Evolutionary conservation across 1,139 yeast genomes (phyloP).

Genomic region (Pichia sp.): DNA sequence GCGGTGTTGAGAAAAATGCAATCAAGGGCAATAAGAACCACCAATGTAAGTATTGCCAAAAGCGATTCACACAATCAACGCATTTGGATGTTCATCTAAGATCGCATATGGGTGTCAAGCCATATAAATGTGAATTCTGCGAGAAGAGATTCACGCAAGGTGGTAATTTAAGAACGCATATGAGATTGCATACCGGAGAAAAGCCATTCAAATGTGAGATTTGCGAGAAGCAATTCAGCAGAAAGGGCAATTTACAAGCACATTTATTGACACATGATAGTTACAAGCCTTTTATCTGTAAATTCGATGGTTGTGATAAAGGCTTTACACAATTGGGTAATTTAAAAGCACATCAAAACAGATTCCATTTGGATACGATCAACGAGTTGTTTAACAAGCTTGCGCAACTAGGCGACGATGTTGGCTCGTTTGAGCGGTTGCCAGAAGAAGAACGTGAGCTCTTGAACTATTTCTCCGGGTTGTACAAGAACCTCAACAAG

Average conservation of each 20-base stretch:
- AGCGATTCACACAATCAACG: conserved; percentile 70
- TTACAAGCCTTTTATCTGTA: conserved; percentile 76
- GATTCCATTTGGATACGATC: conserved; percentile 76
- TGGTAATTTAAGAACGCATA: conserved; percentile 86
- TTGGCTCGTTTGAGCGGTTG: conserved; percentile 43
- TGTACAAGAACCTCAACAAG: conserved; percentile 84
- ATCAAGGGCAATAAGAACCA: conserved; percentile 50
- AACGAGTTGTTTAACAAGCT: conserved; percentile 60
- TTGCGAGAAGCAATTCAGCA: conserved; percentile 74
- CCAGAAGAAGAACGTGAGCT: conserved; percentile 67
- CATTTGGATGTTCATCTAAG: conserved; percentile 78
- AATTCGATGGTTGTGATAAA: conserved; percentile 78
- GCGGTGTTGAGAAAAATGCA: conserved; percentile 77
- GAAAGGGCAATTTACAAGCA: conserved; percentile 89
- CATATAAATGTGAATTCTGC: conserved; percentile 77
- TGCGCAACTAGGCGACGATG: conserved; percentile 50
- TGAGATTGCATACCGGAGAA: conserved; percentile 88
- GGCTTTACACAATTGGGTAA: conserved; percentile 91
- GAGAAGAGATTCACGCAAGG: conserved; percentile 88
- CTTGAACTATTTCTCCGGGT: conserved; percentile 71
- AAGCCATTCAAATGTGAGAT: conserved; percentile 78
- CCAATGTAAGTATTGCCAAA: conserved; percentile 69
- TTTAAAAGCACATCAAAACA: conserved; percentile 89
- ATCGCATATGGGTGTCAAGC: conserved; percentile 76
- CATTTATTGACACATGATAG: conserved; percentile 81